These are phyloP conservation scores for Diaporthe citrichinensis DNA, from an alignment of 2,329 filamentous ascomycete genomes.

Conservation along the genomic window DNA sequence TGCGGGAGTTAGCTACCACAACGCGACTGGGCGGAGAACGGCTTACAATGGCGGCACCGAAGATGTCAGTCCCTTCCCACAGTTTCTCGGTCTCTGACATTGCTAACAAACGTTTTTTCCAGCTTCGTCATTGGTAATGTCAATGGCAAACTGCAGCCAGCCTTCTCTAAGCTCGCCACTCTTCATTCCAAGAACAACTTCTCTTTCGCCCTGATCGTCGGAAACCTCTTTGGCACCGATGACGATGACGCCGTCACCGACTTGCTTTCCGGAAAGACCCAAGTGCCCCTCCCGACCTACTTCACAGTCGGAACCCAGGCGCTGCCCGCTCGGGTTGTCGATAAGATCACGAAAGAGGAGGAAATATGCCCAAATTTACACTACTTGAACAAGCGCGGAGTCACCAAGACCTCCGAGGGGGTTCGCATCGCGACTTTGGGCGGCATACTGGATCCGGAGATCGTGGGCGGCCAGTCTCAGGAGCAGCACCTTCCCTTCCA, in stretches of 20 bases:
- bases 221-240: constrained; percentile 81
- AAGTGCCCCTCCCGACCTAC: constrained; percentile 87
- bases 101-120: constrained; percentile 36
- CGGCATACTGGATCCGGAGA: constrained; percentile 75
- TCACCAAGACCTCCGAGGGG: constrained; percentile 90
- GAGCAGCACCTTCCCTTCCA: constrained; percentile 85
- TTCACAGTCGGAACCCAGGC: constrained; percentile 84
- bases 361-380: constrained; percentile 91
- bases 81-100: no score
- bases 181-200: constrained; percentile 92
- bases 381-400: constrained; percentile 88
- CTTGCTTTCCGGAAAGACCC: constrained; percentile 80
- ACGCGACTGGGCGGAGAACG: background rate
- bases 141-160: constrained; percentile 81
- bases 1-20: background rate
- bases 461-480: constrained; percentile 74
- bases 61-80: constrained; percentile 31
- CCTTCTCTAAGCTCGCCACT: constrained; percentile 84
- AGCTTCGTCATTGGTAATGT: constrained; percentile 88
- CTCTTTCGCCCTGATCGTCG: constrained; percentile 85
- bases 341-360: constrained; percentile 80
- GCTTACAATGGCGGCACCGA: constrained; percentile 36
- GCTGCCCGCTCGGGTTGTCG: constrained; percentile 79
- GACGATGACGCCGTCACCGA: constrained; percentile 71
- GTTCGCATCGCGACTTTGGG: constrained; percentile 90